A percentile compares a stretch with the other conserved stretches of the same genome.
phyloP scores from a whole-genome alignment of 164 flowering plant genomes.

The Liquidambar formosana region DNA sequence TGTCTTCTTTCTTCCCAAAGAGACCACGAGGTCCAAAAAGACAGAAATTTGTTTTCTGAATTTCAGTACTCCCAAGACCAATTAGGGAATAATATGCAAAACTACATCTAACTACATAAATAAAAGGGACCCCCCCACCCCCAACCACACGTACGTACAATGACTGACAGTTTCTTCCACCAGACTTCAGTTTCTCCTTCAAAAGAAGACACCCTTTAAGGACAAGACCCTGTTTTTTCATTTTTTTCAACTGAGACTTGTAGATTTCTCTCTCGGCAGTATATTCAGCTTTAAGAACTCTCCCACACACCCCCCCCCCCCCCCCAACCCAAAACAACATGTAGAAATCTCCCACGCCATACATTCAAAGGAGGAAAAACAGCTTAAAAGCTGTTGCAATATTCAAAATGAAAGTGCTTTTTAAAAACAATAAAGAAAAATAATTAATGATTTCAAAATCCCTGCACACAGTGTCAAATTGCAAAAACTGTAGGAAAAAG shows the following conservation, averaged over 20 bases:
- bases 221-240: constrained; percentile 5
- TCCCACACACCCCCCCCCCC: background rate
- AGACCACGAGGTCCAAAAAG: too few species aligned
- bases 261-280: constrained; percentile 10
- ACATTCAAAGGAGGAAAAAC: too few species aligned
- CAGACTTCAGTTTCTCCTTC: background rate
- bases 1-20: too few species aligned
- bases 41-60: too few species aligned
- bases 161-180: background rate
- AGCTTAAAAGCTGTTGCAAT: background rate
- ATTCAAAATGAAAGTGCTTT: background rate
- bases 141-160: background rate
- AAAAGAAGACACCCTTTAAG: constrained; percentile 18
- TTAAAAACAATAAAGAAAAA: background rate
- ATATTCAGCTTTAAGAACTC: constrained; percentile 15
- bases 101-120: too few species aligned
- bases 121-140: background rate
- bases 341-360: background rate
- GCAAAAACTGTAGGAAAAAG: background rate
- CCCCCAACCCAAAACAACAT: too few species aligned
- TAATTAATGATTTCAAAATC: constrained; percentile 2
- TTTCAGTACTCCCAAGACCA: too few species aligned
- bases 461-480: background rate
- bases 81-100: background rate
- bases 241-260: background rate